A percentile compares a stretch with the other conserved stretches of the same genome.
Conservation (phyloP, 352 stramenopile genomes). For the Phytopythium mirpurense region DNA sequence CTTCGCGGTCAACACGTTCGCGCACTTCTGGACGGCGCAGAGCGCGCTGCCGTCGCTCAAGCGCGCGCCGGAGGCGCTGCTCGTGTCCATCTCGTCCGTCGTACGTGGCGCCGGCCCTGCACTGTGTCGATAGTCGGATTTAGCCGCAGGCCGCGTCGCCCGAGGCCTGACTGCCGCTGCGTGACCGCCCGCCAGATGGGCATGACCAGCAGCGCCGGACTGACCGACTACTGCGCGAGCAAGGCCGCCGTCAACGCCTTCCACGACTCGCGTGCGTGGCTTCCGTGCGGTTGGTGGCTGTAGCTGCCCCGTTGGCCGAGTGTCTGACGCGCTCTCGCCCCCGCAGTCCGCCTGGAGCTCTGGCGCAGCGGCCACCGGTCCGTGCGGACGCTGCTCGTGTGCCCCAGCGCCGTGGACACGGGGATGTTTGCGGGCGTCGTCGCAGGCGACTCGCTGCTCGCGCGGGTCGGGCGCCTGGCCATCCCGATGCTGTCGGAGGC, state of each 20-base stretch:
- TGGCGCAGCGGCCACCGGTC: conserved; percentile 45
- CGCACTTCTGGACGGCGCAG: conserved; percentile 73
- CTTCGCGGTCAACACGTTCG: conserved; percentile 57
- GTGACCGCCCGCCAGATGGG: conserved; percentile 36
- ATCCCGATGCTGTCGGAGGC: conserved; percentile 45
- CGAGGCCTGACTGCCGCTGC: background rate
- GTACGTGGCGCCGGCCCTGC: conserved; percentile 18
- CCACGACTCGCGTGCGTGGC: conserved; percentile 53
- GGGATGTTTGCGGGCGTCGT: conserved; percentile 68
- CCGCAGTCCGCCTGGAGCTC: conserved; percentile 70
- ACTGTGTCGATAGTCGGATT: too few relatives aligned
- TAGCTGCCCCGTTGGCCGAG: too few relatives aligned
- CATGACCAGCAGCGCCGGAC: conserved; percentile 47
- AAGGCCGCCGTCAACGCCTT: conserved; percentile 75
- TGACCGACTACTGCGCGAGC: conserved; percentile 75
- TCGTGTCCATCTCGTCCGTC: conserved; percentile 77
- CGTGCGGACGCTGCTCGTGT: conserved; percentile 72
- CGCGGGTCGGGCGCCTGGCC: conserved; percentile 21
- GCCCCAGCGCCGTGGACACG: conserved; percentile 61
- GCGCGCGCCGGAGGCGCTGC: conserved; percentile 30
- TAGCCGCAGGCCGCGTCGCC: too few relatives aligned
- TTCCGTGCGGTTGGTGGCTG: too few relatives aligned
- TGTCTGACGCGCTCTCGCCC: background rate
- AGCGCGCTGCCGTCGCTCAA: conserved; percentile 62
- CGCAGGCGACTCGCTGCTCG: conserved; percentile 9